Base-by-base conservation (phyloP, 1,284 basidiomycete genomes). In the Heliocybe sulcata region DNA sequence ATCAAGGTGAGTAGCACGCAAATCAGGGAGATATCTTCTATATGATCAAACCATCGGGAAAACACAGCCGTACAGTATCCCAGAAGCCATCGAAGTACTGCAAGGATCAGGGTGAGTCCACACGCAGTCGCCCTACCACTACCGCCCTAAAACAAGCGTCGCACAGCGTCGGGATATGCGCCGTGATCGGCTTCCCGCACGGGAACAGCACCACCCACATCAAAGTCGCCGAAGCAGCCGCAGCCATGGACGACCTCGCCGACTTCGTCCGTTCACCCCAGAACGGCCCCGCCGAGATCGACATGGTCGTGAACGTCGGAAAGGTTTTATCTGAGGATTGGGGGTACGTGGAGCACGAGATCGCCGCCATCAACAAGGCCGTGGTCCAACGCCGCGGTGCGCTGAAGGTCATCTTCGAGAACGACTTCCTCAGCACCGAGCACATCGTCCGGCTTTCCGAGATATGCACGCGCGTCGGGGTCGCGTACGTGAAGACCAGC, bases 381-480 rank as follows among this genome's bases (percentile, higher is more conserved):
- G 47, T 49, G 3, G 27, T 26, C 22, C 9, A 49, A n/a, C 27
- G 23, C 22, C 10, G 47, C 20, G 47, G 47, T 3, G 20, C 47
- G 23, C 47, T 49, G 14, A 49, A 49, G 27, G 47, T 49, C 20
- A 49, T 49, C 8, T 49, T 49, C 47, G 47, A 49, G 27, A 49
- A 20, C 20, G 47, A 49, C 47, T 49, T 49, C 27, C 27, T 49
- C 22, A 22, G 25, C 8, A 16, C 12, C 9, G 12, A 14, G 14
- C 47, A 49, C 20, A 26, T 49, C 47, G 11, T 16, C 14, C 22
- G 23, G 6, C 47, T 49, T 22, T 20, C 23, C 6, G 47, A 25
- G 23, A 49, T 49, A 26, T 49, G 47, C 47, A 26, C 47, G 4
- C 47, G 47, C n/a, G 47, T 29, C 47, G 27, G 27, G 3, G 47